phyloP scores from a whole-genome alignment of 2,329 filamentous ascomycete species.

The Davidsoniella eucalypti region DNA sequence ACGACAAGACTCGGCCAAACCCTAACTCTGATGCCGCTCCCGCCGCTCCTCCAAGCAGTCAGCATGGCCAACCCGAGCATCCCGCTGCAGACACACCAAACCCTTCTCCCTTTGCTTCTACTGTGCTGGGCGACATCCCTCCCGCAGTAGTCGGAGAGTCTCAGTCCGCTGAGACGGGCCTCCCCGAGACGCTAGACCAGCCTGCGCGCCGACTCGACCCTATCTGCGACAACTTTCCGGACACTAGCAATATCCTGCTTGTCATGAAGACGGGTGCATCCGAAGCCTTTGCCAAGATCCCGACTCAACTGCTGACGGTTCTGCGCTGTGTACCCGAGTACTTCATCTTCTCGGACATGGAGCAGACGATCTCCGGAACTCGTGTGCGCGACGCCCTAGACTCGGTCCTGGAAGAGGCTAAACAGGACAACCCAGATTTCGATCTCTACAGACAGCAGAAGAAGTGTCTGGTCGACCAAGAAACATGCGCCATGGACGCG shows the following conservation, averaged over 20 bases:
- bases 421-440: conserved; percentile 32
- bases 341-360: conserved; percentile 42
- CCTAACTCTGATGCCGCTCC: not conserved
- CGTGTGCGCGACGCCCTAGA: conserved; percentile 31
- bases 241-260: conserved; percentile 30
- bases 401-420: conserved; percentile 26
- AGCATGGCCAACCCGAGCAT: too few relatives aligned
- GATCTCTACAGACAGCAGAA: conserved; percentile 30
- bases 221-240: conserved; percentile 25
- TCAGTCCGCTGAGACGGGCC: not conserved
- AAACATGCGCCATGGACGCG: conserved; percentile 25
- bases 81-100: too few relatives aligned
- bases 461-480: conserved; percentile 28
- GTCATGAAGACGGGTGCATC: conserved; percentile 43
- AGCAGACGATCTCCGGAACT: conserved; percentile 28
- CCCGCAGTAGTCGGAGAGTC: not conserved
- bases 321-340: conserved; percentile 33
- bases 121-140: too few relatives aligned
- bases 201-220: conserved; percentile 16
- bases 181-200: conserved; percentile 11
- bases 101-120: not conserved
- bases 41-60: not conserved
- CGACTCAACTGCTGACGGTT: conserved; percentile 36
- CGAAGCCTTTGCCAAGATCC: conserved; percentile 33
- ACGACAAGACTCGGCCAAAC: not conserved